These are phyloP conservation scores for Apiospora hydei DNA, from an alignment of 2,329 filamentous ascomycete genomes.

Conservation along the genomic window DNA sequence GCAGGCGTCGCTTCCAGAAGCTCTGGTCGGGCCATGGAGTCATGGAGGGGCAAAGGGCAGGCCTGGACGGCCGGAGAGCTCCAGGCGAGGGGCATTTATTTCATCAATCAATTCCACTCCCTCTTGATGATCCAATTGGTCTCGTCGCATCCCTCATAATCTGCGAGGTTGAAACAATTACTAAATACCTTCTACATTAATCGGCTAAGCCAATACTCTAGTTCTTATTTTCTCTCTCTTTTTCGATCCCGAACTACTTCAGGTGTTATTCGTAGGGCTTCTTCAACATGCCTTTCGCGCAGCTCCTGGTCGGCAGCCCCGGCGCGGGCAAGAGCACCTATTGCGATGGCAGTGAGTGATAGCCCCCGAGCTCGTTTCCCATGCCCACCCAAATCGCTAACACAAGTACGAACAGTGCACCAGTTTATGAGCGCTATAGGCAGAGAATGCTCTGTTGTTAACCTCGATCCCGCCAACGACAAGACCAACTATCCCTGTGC, in stretches of 20 bases:
- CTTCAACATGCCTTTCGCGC: conserved; percentile 65
- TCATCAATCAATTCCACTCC: conserved; percentile 24
- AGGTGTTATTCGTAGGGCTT: neutral
- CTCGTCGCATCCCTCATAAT: conserved; percentile 1
- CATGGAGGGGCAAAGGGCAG: conserved; percentile 8
- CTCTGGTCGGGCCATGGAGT: conserved; percentile 31
- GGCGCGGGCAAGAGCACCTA: conserved; percentile 97
- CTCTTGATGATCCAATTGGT: neutral
- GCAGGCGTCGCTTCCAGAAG: conserved; percentile 24
- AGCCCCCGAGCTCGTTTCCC: neutral
- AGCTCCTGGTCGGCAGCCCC: conserved; percentile 92
- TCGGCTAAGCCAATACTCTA: neutral
- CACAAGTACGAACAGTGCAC: conserved; percentile 67
- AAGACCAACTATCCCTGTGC: conserved; percentile 87
- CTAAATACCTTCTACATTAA: neutral
- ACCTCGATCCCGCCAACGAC: conserved; percentile 97
- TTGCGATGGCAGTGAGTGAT: conserved; percentile 83
- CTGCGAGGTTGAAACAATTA: no score
- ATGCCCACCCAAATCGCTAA: conserved; percentile 23
- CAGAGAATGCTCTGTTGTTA: conserved; percentile 92
- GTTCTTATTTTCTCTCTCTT: neutral
- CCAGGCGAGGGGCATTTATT: conserved; percentile 39
- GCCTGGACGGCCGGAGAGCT: neutral
- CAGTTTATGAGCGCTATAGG: conserved; percentile 97
- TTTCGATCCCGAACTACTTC: neutral